phyloP scores from a whole-genome alignment of 768 basidiomycete genomes.

The Pholiota molesta region DNA sequence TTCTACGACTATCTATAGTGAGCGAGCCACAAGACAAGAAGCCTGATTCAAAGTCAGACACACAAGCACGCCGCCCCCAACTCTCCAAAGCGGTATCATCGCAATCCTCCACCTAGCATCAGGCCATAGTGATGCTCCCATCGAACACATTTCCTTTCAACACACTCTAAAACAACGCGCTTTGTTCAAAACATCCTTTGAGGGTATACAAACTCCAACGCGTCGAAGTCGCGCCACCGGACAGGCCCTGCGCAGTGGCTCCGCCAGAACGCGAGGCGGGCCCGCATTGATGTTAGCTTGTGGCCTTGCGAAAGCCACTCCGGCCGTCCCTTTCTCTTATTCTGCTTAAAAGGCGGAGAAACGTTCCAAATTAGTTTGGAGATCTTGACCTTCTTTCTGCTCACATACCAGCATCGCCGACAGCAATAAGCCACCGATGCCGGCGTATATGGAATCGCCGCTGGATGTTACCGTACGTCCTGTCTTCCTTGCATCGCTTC shows the following conservation, averaged over 20 bases:
- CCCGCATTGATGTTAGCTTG: background rate
- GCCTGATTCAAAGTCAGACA: background rate
- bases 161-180: background rate
- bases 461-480: constrained; percentile 5
- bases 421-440: background rate
- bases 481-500: background rate
- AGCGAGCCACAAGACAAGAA: too few relatives aligned
- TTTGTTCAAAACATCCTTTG: background rate
- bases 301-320: background rate
- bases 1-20: too few relatives aligned
- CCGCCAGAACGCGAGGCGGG: background rate
- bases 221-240: background rate
- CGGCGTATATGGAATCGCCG: constrained; percentile 4
- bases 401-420: background rate
- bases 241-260: too few relatives aligned
- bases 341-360: background rate
- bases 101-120: background rate
- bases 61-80: background rate
- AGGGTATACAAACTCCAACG: background rate
- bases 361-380: too few relatives aligned
- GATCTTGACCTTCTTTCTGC: too few relatives aligned
- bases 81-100: background rate
- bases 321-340: background rate
- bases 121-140: background rate
- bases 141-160: background rate